Base-by-base conservation (phyloP, 2,329 filamentous ascomycete genomes). In the Lachnellula hyalina region DNA sequence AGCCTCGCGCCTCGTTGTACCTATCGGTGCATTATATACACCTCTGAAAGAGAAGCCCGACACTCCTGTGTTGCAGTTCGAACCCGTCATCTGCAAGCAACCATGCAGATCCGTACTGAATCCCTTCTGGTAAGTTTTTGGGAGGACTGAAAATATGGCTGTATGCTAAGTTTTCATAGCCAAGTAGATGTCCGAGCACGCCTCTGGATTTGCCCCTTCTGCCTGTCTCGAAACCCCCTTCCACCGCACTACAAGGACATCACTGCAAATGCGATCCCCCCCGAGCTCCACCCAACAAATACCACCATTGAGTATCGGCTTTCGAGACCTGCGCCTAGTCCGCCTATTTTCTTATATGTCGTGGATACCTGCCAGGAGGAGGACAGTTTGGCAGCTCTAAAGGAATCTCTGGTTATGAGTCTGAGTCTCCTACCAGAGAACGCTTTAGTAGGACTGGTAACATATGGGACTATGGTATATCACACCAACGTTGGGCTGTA, bases 21-120 rank as follows among this genome's bases (percentile, higher is more conserved):
- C 94, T 58, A 96, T 99, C 68, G 94, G 92, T 71, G 92, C 91
- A 63, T 82, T 96, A 47, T 97, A 97, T 74, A 99, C 93, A 2
- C 92, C 93, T 5, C 76, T 96, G 66, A 97, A 97, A 75, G 93
- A 96, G 76, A 95, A 95, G 77, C 84, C 87, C 21, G 88, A 96
- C 61, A 89, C 90, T 23, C 90, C 92, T 53, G 76, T 96, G 60
- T 81, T 99, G 51, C 90, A 95, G 71, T 97, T 97, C 74, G 93
- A 97, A 74, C 94, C 94, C 17, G 90, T 99, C 42, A 92, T 89
- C 58, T 99, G 94, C 85, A 96, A 96, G 75, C 84, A 89, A 71
- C 94, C 94, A 59, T 99, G 94, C 74, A 87, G 92, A 73, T 93
- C 93, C 52, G 91, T 97, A 38, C 79, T 99, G 71, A 99, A 99